Evolutionary conservation across 192 early-diverging fungal genomes (phyloP).

Genomic region (Podila horticola): DNA sequence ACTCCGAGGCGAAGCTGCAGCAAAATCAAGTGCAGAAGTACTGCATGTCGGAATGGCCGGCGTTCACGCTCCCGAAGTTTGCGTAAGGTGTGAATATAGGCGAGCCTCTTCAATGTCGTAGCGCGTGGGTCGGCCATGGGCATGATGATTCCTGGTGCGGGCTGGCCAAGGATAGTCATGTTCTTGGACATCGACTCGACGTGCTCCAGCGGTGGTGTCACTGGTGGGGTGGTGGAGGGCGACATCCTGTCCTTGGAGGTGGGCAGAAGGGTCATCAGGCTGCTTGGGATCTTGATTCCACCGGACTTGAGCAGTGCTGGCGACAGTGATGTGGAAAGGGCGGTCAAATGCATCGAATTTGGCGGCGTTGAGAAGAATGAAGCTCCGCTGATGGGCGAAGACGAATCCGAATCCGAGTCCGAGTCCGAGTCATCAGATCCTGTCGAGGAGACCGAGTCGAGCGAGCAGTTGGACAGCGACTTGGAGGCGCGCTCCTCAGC

Average conservation of each 20-base stretch:
- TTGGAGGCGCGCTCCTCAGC: slow-evolving; percentile 1
- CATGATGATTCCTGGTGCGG: background rate
- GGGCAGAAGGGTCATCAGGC: slow-evolving; percentile 30
- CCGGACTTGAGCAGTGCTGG: slow-evolving; percentile 4
- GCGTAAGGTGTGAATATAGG: slow-evolving; percentile 21
- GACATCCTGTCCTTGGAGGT: background rate
- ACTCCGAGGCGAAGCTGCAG: slow-evolving; percentile 20
- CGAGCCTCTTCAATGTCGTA: slow-evolving; percentile 26
- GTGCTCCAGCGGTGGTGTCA: slow-evolving; percentile 7
- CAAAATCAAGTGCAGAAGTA: slow-evolving; percentile 24
- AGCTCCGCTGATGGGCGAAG: slow-evolving; percentile 32
- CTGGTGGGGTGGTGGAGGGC: slow-evolving; percentile 7
- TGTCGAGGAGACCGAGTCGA: slow-evolving; percentile 7
- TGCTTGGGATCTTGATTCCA: slow-evolving; percentile 30
- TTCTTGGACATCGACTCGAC: background rate
- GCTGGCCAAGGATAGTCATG: background rate
- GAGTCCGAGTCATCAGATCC: slow-evolving; percentile 14
- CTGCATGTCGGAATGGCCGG: slow-evolving; percentile 30
- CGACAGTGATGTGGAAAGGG: background rate
- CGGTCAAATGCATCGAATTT: background rate
- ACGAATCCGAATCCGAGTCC: slow-evolving; percentile 10
- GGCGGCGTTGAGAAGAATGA: slow-evolving; percentile 30
- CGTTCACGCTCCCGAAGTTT: slow-evolving; percentile 30
- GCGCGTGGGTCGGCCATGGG: slow-evolving; percentile 19
- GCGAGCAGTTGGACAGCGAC: slow-evolving; percentile 18